Conservation (phyloP, 176 grass and related monocot genomes). For the Panicum miliaceum region DNA sequence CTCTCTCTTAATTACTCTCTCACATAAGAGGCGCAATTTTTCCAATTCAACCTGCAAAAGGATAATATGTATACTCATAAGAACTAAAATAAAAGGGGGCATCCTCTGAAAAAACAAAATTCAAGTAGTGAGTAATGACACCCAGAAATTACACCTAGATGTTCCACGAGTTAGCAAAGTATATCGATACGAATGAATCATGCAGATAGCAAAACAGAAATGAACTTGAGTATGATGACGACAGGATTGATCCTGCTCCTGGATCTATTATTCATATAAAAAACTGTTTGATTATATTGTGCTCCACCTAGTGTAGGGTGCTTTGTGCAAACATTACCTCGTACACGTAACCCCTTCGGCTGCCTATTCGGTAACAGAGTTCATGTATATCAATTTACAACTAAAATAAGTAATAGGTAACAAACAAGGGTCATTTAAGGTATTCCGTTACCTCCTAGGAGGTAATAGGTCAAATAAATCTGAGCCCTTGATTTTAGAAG, state of each 20-base stretch:
- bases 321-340: not conserved
- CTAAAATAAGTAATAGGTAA: not conserved
- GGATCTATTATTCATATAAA: not conserved
- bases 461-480: not conserved
- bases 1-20: constrained; percentile 96
- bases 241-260: not conserved
- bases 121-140: not conserved
- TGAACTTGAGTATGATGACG: not conserved
- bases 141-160: not conserved
- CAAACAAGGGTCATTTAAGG: not conserved
- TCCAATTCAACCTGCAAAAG: constrained; percentile 84
- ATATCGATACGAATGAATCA: not conserved
- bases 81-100: constrained; percentile 22
- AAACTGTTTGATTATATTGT: not conserved
- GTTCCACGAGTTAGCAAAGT: not conserved
- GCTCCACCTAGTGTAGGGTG: not conserved
- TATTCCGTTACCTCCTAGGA: not conserved
- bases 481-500: not conserved
- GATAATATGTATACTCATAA: constrained; percentile 35
- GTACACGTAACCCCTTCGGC: not conserved
- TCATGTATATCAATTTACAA: not conserved
- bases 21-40: constrained; percentile 95
- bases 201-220: not conserved
- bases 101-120: not conserved
- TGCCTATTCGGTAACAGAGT: not conserved